Conservation (phyloP, 2,329 filamentous ascomycete genomes). For the Ceratocystis diversiconidia region DNA sequence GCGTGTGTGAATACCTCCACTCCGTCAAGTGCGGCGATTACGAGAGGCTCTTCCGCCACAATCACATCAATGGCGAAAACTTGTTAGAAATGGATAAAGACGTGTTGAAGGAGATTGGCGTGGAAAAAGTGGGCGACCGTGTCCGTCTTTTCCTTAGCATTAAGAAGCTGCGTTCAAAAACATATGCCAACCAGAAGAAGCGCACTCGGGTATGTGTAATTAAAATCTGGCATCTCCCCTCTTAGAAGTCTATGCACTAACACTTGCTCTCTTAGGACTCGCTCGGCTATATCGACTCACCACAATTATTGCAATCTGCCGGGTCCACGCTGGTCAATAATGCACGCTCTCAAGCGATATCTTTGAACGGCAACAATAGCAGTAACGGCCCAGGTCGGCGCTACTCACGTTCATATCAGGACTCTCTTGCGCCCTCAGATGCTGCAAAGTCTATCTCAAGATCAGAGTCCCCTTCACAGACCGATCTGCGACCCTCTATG, state of each 20-base stretch:
- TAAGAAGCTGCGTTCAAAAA: slow-evolving; percentile 66
- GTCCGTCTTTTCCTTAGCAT: slow-evolving; percentile 80
- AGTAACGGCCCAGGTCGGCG: slow-evolving; percentile 35
- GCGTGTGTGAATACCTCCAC: slow-evolving; percentile 78
- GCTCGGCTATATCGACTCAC: slow-evolving; percentile 66
- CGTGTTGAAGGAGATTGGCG: slow-evolving; percentile 92
- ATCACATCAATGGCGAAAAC: slow-evolving; percentile 96
- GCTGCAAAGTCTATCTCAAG: slow-evolving; percentile 45
- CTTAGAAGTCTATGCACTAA: slow-evolving; percentile 6
- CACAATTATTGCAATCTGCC: slow-evolving; percentile 44
- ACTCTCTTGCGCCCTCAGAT: slow-evolving; percentile 27
- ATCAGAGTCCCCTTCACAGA: slow-evolving; percentile 52
- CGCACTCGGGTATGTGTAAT: slow-evolving; percentile 58
- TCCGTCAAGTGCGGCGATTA: slow-evolving; percentile 91
- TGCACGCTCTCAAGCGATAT: slow-evolving; percentile 31
- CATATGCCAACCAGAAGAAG: slow-evolving; percentile 64
- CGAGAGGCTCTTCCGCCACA: slow-evolving; percentile 73
- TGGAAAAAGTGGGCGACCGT: slow-evolving; percentile 93
- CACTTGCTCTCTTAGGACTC: slow-evolving; percentile 48
- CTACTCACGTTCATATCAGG: slow-evolving; percentile 48
- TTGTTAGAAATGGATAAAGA: slow-evolving; percentile 94
- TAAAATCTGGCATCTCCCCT: not conserved
- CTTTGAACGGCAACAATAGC: not conserved
- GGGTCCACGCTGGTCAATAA: slow-evolving; percentile 45
- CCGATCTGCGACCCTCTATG: slow-evolving; percentile 33